Percentiles rank a stretch among this genome's conserved stretches.
These are phyloP conservation scores for Porpolomopsis calyptriformis DNA, from an alignment of 768 basidiomycete species.

Conservation along the genomic window DNA sequence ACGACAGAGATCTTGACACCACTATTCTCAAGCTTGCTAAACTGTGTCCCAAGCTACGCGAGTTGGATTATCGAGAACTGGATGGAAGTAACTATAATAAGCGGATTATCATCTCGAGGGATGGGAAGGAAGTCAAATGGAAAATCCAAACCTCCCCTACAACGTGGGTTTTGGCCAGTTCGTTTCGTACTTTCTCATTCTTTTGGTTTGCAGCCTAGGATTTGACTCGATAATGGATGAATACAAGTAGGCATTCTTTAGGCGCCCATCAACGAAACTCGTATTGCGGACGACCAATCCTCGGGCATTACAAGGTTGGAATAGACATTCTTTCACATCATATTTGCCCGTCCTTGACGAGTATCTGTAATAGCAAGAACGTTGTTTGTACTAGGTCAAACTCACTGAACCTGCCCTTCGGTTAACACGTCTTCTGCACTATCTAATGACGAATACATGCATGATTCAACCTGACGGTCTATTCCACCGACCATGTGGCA, in stretches of 20 bases:
- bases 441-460: no score
- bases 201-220: not conserved
- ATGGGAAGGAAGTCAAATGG: constrained; percentile 15
- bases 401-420: no score
- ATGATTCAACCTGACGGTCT: no score
- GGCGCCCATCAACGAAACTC: not conserved
- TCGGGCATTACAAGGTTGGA: no score
- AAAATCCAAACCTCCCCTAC: not conserved
- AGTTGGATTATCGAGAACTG: constrained; percentile 31
- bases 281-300: not conserved
- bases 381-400: no score
- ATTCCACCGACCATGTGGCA: no score
- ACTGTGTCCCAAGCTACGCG: constrained; percentile 30
- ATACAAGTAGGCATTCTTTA: not conserved
- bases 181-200: not conserved
- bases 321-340: no score
- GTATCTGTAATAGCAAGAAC: no score
- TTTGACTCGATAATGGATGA: constrained; percentile 2
- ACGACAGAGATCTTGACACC: constrained; percentile 30
- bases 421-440: no score
- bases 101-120: constrained; percentile 29
- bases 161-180: not conserved
- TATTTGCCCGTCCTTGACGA: no score
- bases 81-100: constrained; percentile 25
- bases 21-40: constrained; percentile 30